Percentiles rank a stretch among this genome's conserved stretches.
Evolutionary conservation across 257 asterid species (phyloP).

Genomic region (Lantana camara): DNA sequence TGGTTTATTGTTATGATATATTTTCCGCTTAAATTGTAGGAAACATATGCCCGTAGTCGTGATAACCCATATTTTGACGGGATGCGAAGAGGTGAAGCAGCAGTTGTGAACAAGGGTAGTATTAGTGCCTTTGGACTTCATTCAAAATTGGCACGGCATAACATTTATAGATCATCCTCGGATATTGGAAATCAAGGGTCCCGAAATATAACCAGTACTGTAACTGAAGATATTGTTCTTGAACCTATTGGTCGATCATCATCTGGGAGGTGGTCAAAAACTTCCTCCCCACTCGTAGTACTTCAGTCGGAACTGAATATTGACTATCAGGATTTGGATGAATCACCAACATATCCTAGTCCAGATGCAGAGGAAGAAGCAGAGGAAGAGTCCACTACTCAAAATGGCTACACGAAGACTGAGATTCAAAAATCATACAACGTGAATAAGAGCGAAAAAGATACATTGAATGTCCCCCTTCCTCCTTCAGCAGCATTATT

Average conservation of each 20-base stretch:
- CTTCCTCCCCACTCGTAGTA: constrained; percentile 44
- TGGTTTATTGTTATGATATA: constrained; percentile 11
- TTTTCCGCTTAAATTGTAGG: constrained; percentile 35
- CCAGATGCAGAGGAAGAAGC: constrained; percentile 32
- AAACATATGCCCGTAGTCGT: constrained; percentile 57
- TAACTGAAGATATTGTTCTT: constrained; percentile 45
- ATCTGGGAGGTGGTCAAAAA: constrained; percentile 65
- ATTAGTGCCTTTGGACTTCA: constrained; percentile 41
- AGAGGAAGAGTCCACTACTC: constrained; percentile 34
- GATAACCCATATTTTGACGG: constrained; percentile 69
- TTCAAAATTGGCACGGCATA: constrained; percentile 34
- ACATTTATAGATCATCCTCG: constrained; percentile 46
- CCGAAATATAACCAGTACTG: constrained; percentile 24
- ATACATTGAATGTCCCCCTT: constrained; percentile 51
- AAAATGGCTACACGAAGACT: constrained; percentile 28
- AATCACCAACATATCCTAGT: constrained; percentile 32
- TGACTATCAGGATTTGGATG: constrained; percentile 30
- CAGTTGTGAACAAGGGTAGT: constrained; percentile 34
- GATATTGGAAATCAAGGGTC: constrained; percentile 50
- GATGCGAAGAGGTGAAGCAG: constrained; percentile 70
- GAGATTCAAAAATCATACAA: constrained; percentile 42
- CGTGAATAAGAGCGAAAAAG: constrained; percentile 38
- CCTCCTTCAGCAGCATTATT: constrained; percentile 79
- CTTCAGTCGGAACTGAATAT: constrained; percentile 35
- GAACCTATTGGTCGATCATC: constrained; percentile 59